phyloP scores from a whole-genome alignment of 1,139 yeast genomes.

The Meyerozyma carpophila region DNA sequence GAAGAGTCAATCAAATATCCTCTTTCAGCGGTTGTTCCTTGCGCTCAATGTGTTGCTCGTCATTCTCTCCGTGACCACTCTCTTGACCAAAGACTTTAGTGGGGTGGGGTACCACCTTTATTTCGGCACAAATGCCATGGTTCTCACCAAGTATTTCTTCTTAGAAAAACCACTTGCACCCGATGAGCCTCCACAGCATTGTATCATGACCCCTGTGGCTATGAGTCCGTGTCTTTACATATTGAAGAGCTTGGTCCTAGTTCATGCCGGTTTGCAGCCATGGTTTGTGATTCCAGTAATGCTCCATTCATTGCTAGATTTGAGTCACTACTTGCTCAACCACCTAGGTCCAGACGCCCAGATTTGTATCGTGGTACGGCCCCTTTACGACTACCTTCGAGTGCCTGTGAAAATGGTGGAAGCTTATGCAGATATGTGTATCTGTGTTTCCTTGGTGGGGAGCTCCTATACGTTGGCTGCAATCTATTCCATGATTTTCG shows the following conservation, averaged over 20 bases:
- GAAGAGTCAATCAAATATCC: not conserved
- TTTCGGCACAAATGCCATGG: not conserved
- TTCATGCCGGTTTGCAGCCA: not conserved
- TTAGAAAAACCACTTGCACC: not conserved
- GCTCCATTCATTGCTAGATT: slow-evolving; percentile 42
- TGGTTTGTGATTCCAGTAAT: slow-evolving; percentile 30
- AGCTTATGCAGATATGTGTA: slow-evolving; percentile 31
- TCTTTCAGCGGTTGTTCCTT: not conserved
- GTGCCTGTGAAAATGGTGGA: slow-evolving; percentile 30
- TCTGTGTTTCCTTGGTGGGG: slow-evolving; percentile 16
- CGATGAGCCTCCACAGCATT: not conserved
- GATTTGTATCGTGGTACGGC: slow-evolving; percentile 26
- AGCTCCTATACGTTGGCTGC: slow-evolving; percentile 21
- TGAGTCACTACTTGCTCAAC: slow-evolving; percentile 28
- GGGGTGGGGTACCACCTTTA: not conserved
- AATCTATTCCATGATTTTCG: slow-evolving; percentile 32
- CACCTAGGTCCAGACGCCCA: slow-evolving; percentile 29
- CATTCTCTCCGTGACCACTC: not conserved
- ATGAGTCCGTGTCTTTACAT: not conserved
- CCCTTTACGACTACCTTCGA: slow-evolving; percentile 30
- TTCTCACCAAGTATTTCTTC: not conserved
- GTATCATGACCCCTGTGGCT: not conserved
- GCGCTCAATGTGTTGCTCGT: not conserved
- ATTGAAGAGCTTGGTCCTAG: not conserved
- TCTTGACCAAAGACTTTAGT: not conserved